Evolutionary conservation across 768 basidiomycete genomes (phyloP).

Genomic region (Sporobolomyces pararoseus): DNA sequence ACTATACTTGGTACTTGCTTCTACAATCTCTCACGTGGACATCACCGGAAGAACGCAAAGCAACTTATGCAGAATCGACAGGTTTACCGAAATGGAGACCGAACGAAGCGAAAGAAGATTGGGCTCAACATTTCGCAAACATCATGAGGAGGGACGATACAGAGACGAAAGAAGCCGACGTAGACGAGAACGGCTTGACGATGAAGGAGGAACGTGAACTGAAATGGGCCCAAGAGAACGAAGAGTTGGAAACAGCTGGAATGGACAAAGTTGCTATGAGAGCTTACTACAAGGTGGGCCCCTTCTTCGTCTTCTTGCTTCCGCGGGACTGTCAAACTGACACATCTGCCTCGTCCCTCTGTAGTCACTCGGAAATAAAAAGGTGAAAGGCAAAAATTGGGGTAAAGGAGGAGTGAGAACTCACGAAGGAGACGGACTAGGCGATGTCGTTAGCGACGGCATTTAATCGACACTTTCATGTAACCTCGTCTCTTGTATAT

Average conservation of each 20-base stretch:
- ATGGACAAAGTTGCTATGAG: slow-evolving; percentile 42
- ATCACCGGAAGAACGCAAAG: slow-evolving; percentile 23
- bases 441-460: slow-evolving; percentile 5
- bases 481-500: not conserved
- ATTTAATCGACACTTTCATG: not conserved
- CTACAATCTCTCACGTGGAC: slow-evolving; percentile 40
- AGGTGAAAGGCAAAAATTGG: slow-evolving; percentile 36
- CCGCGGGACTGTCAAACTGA: too few species aligned
- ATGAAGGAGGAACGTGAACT: slow-evolving; percentile 43
- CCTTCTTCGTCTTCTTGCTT: not conserved
- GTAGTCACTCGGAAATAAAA: slow-evolving; percentile 40
- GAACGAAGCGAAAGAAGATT: slow-evolving; percentile 43
- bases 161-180: slow-evolving; percentile 17
- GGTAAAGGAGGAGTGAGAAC: slow-evolving; percentile 43
- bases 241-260: slow-evolving; percentile 7
- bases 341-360: not conserved
- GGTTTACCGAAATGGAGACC: slow-evolving; percentile 43
- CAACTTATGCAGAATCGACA: slow-evolving; percentile 13
- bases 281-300: slow-evolving; percentile 44
- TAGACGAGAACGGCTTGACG: slow-evolving; percentile 38
- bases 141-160: slow-evolving; percentile 41
- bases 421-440: slow-evolving; percentile 38
- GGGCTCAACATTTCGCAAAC: slow-evolving; percentile 40
- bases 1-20: slow-evolving; percentile 43
- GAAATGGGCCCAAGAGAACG: slow-evolving; percentile 42